Base-by-base conservation (phyloP, 176 grass and related monocot species). In the Elymus sibiricus region DNA sequence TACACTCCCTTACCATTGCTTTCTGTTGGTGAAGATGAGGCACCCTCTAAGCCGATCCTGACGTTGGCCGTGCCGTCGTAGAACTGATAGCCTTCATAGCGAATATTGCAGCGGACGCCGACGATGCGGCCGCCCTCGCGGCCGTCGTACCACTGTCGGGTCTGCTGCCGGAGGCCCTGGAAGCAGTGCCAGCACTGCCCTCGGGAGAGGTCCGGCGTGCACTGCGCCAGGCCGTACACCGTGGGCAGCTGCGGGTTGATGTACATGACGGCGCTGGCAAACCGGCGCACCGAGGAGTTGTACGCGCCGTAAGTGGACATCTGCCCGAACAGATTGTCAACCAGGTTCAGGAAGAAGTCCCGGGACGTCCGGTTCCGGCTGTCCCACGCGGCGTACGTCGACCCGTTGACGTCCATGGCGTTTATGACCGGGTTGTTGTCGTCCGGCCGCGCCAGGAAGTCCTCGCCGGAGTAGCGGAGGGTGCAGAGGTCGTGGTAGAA, bases 141-240 rank as follows among this genome's bases (percentile, higher is more conserved):
- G 2, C 83, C 84, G 32, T 84, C 80, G n/a, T 70, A 86, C 87
- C 91, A 87, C 31, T 79, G 66, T 0, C 16, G 49, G 44, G 55
- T 83, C 9, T n/a, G 69, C 4, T 86, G 84, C 51, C 68, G 43
- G 24, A 84, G 59, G 11, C 28, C 79, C 83, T 82, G 73, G 60
- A 92, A 84, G 88, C 81, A 91, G 49, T 40, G 74, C 87, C 80
- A 90, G 84, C 94, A 96, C 77, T 91, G 76, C 5, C 12, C 77
- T 31, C 38, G 9, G 2, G 81, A 56, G 19, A 97, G 82, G 83
- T 97, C 95, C 43, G 78, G 87, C 29, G 92, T 97, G 88, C 95
- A 97, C 92, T 94, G 92, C 49, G 47, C 88, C 27, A 97, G 74
- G 0, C 88, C 92, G 77, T 97, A 94, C 39, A 92, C 91, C 11